Conservation (phyloP, 768 basidiomycete genomes). For the Tricholoma hemisulphureum region DNA sequence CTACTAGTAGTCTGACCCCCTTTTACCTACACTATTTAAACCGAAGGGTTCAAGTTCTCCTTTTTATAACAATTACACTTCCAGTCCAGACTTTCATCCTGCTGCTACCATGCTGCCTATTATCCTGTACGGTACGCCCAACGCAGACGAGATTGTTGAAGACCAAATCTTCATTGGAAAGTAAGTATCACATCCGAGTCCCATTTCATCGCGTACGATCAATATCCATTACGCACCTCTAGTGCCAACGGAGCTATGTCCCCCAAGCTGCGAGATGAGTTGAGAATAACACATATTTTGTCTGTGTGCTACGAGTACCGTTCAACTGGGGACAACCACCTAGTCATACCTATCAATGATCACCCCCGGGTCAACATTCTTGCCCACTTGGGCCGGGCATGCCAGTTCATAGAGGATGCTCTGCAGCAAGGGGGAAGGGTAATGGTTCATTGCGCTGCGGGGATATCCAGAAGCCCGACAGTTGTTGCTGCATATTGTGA, state of each 20-base stretch:
- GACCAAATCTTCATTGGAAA: conserved; percentile 44
- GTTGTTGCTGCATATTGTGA: conserved; percentile 55
- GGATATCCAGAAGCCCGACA: conserved; percentile 67
- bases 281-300: conserved; percentile 52
- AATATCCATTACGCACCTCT: neutral
- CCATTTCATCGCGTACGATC: neutral
- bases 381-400: conserved; percentile 57
- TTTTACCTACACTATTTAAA: too few relatives aligned
- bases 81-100: neutral
- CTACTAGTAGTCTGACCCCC: too few relatives aligned
- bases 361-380: conserved; percentile 54
- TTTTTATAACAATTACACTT: neutral
- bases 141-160: conserved; percentile 36
- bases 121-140: conserved; percentile 13
- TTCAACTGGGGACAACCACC: conserved; percentile 41
- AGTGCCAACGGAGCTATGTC: conserved; percentile 40
- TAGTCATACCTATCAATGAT: conserved; percentile 42
- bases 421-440: conserved; percentile 52
- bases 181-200: conserved; percentile 24
- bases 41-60: too few relatives aligned
- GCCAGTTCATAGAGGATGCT: conserved; percentile 62
- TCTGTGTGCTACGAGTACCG: conserved; percentile 58
- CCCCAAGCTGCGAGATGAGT: conserved; percentile 24
- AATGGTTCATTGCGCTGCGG: conserved; percentile 74
- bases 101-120: neutral